phyloP scores from a whole-genome alignment of 2,329 filamentous ascomycete species.

The Cordyceps cicadae region DNA sequence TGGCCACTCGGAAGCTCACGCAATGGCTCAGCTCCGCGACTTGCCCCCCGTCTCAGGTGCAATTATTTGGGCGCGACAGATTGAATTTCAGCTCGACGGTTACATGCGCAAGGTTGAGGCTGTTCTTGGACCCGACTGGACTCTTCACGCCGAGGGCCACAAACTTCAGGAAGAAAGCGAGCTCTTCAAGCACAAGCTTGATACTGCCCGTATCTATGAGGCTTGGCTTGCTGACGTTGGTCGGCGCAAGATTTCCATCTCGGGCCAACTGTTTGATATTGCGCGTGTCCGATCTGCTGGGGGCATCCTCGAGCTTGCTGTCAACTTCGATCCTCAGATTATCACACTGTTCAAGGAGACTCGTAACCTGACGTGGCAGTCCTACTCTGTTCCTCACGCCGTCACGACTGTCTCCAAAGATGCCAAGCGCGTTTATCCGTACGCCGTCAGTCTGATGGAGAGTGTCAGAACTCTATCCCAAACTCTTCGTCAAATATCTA shows the following conservation, averaged over 20 bases:
- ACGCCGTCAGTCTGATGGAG: slow-evolving; percentile 96
- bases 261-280: slow-evolving; percentile 86
- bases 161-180: slow-evolving; percentile 87
- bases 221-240: slow-evolving; percentile 91
- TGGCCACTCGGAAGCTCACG: slow-evolving; percentile 92
- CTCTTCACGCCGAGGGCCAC: slow-evolving; percentile 86
- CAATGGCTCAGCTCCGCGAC: slow-evolving; percentile 95
- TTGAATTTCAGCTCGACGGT: slow-evolving; percentile 86
- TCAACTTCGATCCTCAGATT: slow-evolving; percentile 96
- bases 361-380: slow-evolving; percentile 89
- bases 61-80: slow-evolving; percentile 96
- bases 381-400: slow-evolving; percentile 86
- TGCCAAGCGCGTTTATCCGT: slow-evolving; percentile 96
- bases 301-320: slow-evolving; percentile 75
- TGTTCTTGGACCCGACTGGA: slow-evolving; percentile 91
- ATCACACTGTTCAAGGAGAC: slow-evolving; percentile 99
- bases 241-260: slow-evolving; percentile 80
- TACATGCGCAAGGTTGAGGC: slow-evolving; percentile 99
- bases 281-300: slow-evolving; percentile 81
- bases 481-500: slow-evolving; percentile 72
- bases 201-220: slow-evolving; percentile 88
- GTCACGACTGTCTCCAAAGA: slow-evolving; percentile 96
- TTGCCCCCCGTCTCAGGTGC: slow-evolving; percentile 91
- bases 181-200: slow-evolving; percentile 91
- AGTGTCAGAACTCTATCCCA: slow-evolving; percentile 91